These are phyloP conservation scores for Thermothelomyces thermophilus DNA, from an alignment of 2,329 filamentous ascomycete genomes.

Conservation along the genomic window DNA sequence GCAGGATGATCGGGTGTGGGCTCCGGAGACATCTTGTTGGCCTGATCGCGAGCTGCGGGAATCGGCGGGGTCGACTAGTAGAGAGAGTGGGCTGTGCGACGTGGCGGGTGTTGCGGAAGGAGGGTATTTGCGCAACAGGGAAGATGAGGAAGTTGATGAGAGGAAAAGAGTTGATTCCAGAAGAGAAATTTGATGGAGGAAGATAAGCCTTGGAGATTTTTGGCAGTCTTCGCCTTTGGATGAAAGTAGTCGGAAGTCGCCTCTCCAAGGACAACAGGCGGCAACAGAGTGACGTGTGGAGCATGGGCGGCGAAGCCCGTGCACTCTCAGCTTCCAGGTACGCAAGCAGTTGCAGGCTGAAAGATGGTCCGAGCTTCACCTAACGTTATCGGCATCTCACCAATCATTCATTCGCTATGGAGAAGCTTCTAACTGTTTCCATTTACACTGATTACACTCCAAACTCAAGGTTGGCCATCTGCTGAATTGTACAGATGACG, in stretches of 20 bases:
- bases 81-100: not conserved
- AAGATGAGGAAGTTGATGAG: not conserved
- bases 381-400: not conserved
- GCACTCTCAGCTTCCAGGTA: constrained; percentile 17
- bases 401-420: constrained; percentile 5
- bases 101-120: constrained; percentile 4
- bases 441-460: constrained; percentile 3
- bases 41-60: constrained; percentile 9
- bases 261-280: constrained; percentile 23
- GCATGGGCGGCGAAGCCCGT: constrained; percentile 26
- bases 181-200: constrained; percentile 1
- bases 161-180: not conserved
- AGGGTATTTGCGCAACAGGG: constrained; percentile 3
- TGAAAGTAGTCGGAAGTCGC: constrained; percentile 16
- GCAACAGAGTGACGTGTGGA: constrained; percentile 30
- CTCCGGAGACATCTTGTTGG: constrained; percentile 62
- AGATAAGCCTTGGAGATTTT: constrained; percentile 1
- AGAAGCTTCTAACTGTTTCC: constrained; percentile 24
- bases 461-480: not conserved
- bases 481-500: no score
- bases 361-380: constrained; percentile 11
- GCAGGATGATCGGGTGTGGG: constrained; percentile 47
- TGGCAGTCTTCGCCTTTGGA: constrained; percentile 11
- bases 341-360: no score
- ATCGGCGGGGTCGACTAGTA: constrained; percentile 11